phyloP scores from a whole-genome alignment of 2,329 filamentous ascomycete species.

The Parafenestella ontariensis region DNA sequence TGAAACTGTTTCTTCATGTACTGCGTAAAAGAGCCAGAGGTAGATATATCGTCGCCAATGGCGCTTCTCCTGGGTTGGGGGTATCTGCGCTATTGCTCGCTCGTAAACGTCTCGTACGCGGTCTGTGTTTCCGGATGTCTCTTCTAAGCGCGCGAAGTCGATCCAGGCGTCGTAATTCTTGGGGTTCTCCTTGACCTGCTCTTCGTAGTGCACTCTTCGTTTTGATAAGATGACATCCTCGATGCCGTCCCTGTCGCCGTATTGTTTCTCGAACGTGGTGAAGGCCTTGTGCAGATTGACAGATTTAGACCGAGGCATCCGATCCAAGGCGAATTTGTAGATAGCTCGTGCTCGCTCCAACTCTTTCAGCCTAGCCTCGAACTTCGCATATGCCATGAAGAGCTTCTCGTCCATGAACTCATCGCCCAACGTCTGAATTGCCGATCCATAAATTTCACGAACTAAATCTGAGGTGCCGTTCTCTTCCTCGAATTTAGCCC shows the following conservation, averaged over 20 bases:
- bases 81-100: constrained; percentile 91
- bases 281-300: constrained; percentile 89
- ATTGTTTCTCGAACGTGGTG: constrained; percentile 98
- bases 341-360: constrained; percentile 93
- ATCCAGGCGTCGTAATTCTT: constrained; percentile 99
- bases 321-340: constrained; percentile 95
- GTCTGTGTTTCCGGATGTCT: constrained; percentile 80
- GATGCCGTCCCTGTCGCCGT: constrained; percentile 89
- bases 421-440: constrained; percentile 88
- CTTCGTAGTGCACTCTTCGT: constrained; percentile 89
- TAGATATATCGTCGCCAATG: constrained; percentile 98
- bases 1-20: constrained; percentile 90
- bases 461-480: constrained; percentile 91
- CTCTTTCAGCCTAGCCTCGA: constrained; percentile 93
- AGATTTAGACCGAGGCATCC: constrained; percentile 86
- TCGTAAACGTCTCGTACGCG: constrained; percentile 93
- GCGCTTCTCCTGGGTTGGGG: constrained; percentile 93
- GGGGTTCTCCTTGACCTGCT: constrained; percentile 89
- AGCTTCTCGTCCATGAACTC: constrained; percentile 96
- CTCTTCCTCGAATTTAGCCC: constrained; percentile 97
- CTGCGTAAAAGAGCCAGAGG: constrained; percentile 95
- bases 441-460: constrained; percentile 86
- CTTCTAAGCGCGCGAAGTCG: constrained; percentile 90
- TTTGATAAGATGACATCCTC: constrained; percentile 97
- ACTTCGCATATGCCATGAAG: constrained; percentile 94